phyloP scores from a whole-genome alignment of 176 grass and related monocot species.

The Aechmea fasciata region DNA sequence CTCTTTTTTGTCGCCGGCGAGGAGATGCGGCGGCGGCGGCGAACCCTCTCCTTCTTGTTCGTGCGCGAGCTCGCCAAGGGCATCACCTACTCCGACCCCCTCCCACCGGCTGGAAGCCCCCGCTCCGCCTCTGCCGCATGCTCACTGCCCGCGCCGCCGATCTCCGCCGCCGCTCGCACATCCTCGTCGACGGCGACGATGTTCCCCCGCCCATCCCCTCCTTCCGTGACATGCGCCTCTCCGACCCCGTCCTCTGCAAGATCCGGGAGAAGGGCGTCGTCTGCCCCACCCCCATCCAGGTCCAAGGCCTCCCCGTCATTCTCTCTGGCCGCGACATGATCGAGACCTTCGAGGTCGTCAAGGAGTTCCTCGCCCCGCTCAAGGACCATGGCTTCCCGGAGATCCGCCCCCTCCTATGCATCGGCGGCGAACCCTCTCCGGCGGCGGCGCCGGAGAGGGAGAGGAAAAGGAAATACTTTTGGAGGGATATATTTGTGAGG shows the following conservation, averaged over 20 bases:
- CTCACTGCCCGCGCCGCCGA: constrained; percentile 28
- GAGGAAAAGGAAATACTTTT: too few species aligned
- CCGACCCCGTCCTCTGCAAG: constrained; percentile 54
- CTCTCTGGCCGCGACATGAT: constrained; percentile 90
- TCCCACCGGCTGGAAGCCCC: constrained; percentile 60
- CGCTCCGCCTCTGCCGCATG: constrained; percentile 45
- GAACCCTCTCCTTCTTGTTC: too few species aligned
- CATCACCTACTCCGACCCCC: constrained; percentile 51
- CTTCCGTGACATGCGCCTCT: constrained; percentile 67
- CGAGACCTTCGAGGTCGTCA: constrained; percentile 75
- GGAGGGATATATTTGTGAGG: too few species aligned
- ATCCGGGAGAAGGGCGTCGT: constrained; percentile 66
- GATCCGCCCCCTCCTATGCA: constrained; percentile 70
- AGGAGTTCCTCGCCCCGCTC: constrained; percentile 44
- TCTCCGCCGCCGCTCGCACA: constrained; percentile 66
- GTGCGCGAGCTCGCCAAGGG: constrained; percentile 70
- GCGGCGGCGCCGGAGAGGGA: too few species aligned
- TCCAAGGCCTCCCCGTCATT: constrained; percentile 64
- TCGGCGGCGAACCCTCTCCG: too few species aligned
- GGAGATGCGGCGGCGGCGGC: too few species aligned
- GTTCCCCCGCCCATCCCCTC: constrained; percentile 53
- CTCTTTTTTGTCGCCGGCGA: too few species aligned
- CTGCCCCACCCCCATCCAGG: constrained; percentile 88
- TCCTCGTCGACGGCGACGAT: constrained; percentile 75
- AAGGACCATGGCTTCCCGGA: constrained; percentile 54